These are phyloP conservation scores for Boletus pseudopeckii DNA, from an alignment of 768 basidiomycete species.

Conservation along the genomic window DNA sequence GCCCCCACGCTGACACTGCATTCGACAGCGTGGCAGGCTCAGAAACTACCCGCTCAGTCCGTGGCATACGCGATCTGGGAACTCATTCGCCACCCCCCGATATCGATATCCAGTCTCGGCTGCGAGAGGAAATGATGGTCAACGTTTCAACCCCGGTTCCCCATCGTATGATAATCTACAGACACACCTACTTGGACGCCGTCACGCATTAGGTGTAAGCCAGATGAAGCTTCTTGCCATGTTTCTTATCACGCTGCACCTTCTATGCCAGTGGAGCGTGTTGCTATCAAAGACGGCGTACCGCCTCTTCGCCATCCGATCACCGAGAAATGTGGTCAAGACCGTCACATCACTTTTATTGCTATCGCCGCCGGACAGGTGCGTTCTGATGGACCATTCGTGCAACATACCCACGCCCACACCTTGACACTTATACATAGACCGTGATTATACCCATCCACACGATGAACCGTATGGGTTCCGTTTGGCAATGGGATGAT, in stretches of 20 bases:
- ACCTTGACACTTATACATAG: background rate
- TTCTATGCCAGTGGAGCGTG: background rate
- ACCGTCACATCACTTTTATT: background rate
- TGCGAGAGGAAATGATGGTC: conserved; percentile 1
- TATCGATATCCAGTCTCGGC: background rate
- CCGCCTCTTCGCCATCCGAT: conserved; percentile 5
- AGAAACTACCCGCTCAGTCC: too few species aligned
- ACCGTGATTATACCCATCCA: conserved; percentile 2
- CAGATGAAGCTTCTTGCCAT: background rate
- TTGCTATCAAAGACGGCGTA: background rate
- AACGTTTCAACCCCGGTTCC: background rate
- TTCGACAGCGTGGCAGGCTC: too few species aligned
- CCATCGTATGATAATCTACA: conserved; percentile 6
- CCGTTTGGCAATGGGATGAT: background rate
- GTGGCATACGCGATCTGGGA: conserved; percentile 10
- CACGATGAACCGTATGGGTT: conserved; percentile 2
- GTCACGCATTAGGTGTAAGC: conserved; percentile 6
- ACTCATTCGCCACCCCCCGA: conserved; percentile 1
- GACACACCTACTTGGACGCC: conserved; percentile 5
- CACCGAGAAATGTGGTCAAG: background rate
- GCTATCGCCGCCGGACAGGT: conserved; percentile 5
- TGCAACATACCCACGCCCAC: background rate
- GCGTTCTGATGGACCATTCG: background rate
- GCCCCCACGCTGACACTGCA: too few species aligned
- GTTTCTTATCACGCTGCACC: background rate